Evolutionary conservation across 1,139 yeast species (phyloP).

Genomic region (Saccharomycopsis phalli): DNA sequence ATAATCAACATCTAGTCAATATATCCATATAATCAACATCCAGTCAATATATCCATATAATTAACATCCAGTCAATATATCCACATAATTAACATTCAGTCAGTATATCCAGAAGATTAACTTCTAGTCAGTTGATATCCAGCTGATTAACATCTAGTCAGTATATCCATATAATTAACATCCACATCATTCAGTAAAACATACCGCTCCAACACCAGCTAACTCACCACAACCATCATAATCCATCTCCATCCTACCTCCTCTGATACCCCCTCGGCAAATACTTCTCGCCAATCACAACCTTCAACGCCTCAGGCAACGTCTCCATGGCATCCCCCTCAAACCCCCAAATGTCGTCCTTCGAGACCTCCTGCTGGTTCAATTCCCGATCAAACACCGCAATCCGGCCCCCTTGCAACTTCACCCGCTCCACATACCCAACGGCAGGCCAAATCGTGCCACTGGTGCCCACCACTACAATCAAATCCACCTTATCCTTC

Average conservation of each 20-base stretch:
- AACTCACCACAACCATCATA: too few species aligned
- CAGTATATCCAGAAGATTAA: too few species aligned
- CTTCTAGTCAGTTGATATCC: too few species aligned
- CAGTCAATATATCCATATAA: too few species aligned
- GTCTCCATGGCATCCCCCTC: constrained; percentile 72
- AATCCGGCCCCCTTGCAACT: constrained; percentile 65
- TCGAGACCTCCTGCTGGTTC: constrained; percentile 35
- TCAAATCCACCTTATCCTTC: constrained; percentile 50
- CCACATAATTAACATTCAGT: too few species aligned
- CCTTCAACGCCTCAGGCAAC: constrained; percentile 60
- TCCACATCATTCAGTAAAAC: too few species aligned
- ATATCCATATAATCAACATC: too few species aligned
- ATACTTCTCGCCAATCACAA: constrained; percentile 30
- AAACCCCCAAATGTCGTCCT: constrained; percentile 57
- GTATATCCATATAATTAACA: too few species aligned
- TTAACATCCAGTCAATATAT: too few species aligned
- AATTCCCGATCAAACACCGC: constrained; percentile 75
- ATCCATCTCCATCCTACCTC: constrained; percentile 12
- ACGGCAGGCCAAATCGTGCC: constrained; percentile 89
- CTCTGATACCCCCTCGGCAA: constrained; percentile 25
- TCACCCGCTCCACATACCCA: constrained; percentile 74
- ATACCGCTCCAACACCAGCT: too few species aligned
- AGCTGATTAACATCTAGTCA: too few species aligned
- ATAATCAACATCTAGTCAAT: too few species aligned
- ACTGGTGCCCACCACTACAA: constrained; percentile 78